Base-by-base conservation (phyloP, 257 asterid genomes). In the Solanum gandarillasii region DNA sequence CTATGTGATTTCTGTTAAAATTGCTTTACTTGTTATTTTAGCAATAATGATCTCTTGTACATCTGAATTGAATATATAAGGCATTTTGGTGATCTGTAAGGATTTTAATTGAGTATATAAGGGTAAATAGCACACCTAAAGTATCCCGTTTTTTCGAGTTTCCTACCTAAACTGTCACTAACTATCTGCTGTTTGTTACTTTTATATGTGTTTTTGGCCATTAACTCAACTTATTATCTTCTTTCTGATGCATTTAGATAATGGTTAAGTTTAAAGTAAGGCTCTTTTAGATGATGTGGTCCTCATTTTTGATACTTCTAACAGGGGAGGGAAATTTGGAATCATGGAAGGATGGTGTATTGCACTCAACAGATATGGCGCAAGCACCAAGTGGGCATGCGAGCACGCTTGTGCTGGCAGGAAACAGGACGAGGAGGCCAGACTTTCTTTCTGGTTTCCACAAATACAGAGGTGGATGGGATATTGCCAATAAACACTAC, bases 401-500 rank as follows among this genome's bases (percentile, higher is more conserved):
- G 18, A 90, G 92, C 94, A 94, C 93, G 5, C 99, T 97, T 48
- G 91, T 96, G 71, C 92, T 97, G 91, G 99, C 98, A 1, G 92
- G 90, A 88, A 93, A 95, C 90, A 90, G 99, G 93, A 96, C 99
- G 25, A 92, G 85, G 76, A 92, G 99, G 91, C 98, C 98, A 0
- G 98, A 97, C 81, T 93, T 97, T 86, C 94, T 96, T 78, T 90
- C 95, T 12, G 88, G 88, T 81, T 96, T 97, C 90, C 95, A 87
- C 68, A 94, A 92, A 90, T 97, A 97, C 91, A 93, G 93, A 92
- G 99, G 98, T 89, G 99, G 99, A 94, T 97, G 99, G 99, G 96
- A 97, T 86, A 94, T 97, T 92, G 92, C 95, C 92, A 94, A 96
- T 91, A 94, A 94, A 89, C 99, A 96, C 88, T 96, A 96, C 90